Evolutionary conservation across 495 filamentous ascomycete genomes (phyloP), one percentile per base, ranked within the genome.

Genomic region (Podospora anserina): DNA sequence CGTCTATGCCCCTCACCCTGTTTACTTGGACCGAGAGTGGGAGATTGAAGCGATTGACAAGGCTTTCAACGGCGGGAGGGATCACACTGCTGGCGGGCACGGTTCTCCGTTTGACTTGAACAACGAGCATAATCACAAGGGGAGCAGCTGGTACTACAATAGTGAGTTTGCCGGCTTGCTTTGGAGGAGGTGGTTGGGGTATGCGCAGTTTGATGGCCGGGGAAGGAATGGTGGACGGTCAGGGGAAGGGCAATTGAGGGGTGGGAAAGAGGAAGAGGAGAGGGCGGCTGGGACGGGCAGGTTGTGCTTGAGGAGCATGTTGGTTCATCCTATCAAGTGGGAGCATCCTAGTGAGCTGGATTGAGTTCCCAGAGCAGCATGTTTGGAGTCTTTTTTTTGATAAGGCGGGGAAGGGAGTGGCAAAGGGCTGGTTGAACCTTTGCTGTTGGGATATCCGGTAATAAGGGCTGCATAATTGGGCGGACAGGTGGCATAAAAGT

Each of bases 121-220:
- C 32, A 86, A 91, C 44, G 94, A 97, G 79, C 92, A 97, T 74
- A 96, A 96, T 74, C 93, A 97, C 78, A 82, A 83, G 66, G 94
- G 94, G 3, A 90, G 88, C 11, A 97, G 86, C 16, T 99, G 95
- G 95, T 98, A 96, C 78, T 97, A 96, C 77, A 91, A 97, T 74
- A 91, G 91, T 23, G 91, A 91, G 9, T 96, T 96, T 75, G 87
- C 92, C 30, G 87, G 88, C 0, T 88, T 92, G 63, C 70, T 98
- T 73, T 98, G 92, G 92, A 88, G 88, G 70, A 82, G 93, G 67
- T 97, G 94, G 94, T 77, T 96, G 53, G 94, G 94, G 15, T 90
- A 90, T 60, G 90, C 89, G 71, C 88, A 96, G 63, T 74, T 78
- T 72, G 82, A 83, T 55, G 81, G 78, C 1, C 68, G 81, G 49